These are phyloP conservation scores for Sequoiadendron giganteum DNA, from an alignment of 75 land plant species.

Conservation along the genomic window DNA sequence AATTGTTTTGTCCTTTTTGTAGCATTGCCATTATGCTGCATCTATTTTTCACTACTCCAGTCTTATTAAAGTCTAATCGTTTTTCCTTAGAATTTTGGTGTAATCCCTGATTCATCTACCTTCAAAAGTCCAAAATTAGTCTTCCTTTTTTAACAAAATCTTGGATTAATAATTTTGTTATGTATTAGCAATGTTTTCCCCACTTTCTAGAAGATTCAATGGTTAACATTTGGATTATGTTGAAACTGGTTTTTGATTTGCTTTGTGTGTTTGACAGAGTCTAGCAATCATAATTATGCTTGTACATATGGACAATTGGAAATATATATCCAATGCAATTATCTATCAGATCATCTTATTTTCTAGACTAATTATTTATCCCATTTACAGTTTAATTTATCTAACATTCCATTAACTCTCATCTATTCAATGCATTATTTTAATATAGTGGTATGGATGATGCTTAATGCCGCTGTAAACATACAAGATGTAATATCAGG, in stretches of 20 bases:
- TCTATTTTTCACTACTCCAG: neutral
- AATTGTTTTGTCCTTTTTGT: neutral
- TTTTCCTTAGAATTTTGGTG: neutral
- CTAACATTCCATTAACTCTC: no score
- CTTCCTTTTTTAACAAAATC: neutral
- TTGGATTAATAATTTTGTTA: neutral
- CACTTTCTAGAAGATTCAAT: neutral
- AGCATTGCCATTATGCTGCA: neutral
- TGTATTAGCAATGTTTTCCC: neutral
- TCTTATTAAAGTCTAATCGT: no score
- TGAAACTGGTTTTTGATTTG: neutral
- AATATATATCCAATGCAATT: neutral
- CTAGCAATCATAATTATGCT: neutral
- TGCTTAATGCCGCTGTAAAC: no score
- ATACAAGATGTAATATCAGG: no score
- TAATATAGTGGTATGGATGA: no score
- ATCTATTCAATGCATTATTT: no score
- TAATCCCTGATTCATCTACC: neutral
- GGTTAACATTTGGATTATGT: neutral
- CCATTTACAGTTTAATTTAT: no score
- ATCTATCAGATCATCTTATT: neutral
- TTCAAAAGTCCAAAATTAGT: neutral
- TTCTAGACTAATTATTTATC: neutral
- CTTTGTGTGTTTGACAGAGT: neutral
- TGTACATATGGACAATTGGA: neutral